These are phyloP conservation scores for Ganoderma resinaceum DNA, from an alignment of 1,284 basidiomycete species.

Conservation along the genomic window DNA sequence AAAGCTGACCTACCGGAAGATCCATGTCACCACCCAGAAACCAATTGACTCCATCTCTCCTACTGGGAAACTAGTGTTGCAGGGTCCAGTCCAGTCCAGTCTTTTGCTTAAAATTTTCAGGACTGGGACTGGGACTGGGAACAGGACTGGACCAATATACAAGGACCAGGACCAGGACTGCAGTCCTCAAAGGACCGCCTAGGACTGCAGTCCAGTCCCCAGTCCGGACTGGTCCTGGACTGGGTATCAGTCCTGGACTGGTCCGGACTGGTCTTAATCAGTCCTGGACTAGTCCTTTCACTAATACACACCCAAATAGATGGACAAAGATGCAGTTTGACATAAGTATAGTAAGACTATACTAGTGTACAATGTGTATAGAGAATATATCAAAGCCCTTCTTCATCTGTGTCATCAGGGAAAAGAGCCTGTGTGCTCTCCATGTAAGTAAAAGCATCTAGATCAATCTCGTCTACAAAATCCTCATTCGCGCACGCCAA, in stretches of 20 bases:
- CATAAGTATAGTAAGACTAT: not conserved
- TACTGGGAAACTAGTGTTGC: not conserved
- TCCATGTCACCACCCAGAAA: too few relatives aligned
- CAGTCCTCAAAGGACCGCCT: too few relatives aligned
- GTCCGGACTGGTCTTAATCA: not conserved
- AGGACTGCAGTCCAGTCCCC: not conserved
- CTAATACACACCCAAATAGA: not conserved
- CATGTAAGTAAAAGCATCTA: not conserved
- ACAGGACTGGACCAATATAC: not conserved
- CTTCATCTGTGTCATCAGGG: not conserved
- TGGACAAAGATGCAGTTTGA: not conserved
- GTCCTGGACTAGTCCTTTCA: not conserved
- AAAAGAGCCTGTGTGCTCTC: not conserved
- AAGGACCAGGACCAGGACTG: not conserved
- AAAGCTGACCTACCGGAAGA: too few relatives aligned
- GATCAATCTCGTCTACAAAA: not conserved
- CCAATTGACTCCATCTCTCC: too few relatives aligned
- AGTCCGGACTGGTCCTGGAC: not conserved
- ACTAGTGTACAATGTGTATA: not conserved
- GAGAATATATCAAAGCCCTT: not conserved
- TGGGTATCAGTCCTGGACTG: not conserved
- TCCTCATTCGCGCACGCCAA: not conserved
- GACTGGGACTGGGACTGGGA: not conserved
- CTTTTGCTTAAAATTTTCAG: not conserved
- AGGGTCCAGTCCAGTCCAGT: not conserved